These are phyloP conservation scores for Hymenoscyphus infarciens DNA, from an alignment of 2,329 filamentous ascomycete species.

Conservation along the genomic window DNA sequence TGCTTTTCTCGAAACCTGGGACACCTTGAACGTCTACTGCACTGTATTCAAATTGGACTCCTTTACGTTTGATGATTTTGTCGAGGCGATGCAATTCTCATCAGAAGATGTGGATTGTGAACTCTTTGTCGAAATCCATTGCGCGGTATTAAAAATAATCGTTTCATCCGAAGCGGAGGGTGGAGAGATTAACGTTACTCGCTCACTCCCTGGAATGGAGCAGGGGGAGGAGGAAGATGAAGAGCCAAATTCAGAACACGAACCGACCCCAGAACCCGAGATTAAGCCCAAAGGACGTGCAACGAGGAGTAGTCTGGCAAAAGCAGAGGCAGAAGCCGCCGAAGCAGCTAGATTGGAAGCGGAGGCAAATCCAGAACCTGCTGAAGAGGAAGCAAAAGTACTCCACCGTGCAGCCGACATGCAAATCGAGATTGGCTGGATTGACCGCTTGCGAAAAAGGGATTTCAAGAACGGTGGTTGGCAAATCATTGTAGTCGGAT, in stretches of 20 bases:
- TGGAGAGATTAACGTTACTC: slow-evolving; percentile 72
- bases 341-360: slow-evolving; percentile 48
- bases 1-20: slow-evolving; percentile 84
- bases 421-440: slow-evolving; percentile 73
- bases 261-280: slow-evolving; percentile 67
- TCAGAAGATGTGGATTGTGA: slow-evolving; percentile 74
- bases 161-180: slow-evolving; percentile 72
- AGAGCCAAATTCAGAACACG: slow-evolving; percentile 48
- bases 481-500: slow-evolving; percentile 83
- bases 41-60: slow-evolving; percentile 92
- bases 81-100: slow-evolving; percentile 78
- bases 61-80: slow-evolving; percentile 95
- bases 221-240: slow-evolving; percentile 63
- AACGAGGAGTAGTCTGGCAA: slow-evolving; percentile 81
- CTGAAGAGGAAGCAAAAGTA: slow-evolving; percentile 44
- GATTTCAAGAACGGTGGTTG: slow-evolving; percentile 87
- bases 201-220: slow-evolving; percentile 66
- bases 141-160: slow-evolving; percentile 81
- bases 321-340: slow-evolving; percentile 69
- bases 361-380: slow-evolving; percentile 38
- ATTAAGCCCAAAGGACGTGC: slow-evolving; percentile 65
- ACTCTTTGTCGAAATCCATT: slow-evolving; percentile 86
- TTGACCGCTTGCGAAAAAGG: slow-evolving; percentile 75
- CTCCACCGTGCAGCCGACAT: slow-evolving; percentile 73
- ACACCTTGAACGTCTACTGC: slow-evolving; percentile 96